phyloP scores from a whole-genome alignment of 2,329 filamentous ascomycete species.

The Penicillium verrucosum region DNA sequence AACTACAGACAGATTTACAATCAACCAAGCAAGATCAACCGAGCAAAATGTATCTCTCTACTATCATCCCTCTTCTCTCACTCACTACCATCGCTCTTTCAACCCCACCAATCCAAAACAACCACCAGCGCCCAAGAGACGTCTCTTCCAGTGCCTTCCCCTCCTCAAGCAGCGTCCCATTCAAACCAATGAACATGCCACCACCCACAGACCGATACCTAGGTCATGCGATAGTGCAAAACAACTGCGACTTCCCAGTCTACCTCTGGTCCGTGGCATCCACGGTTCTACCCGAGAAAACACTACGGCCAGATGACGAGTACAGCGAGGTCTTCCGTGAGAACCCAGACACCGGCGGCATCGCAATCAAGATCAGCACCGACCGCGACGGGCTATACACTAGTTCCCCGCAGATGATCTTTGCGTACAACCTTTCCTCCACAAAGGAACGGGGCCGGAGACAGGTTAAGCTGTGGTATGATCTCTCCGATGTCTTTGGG shows the following conservation, averaged over 20 bases:
- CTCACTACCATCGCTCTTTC: slow-evolving; percentile 10
- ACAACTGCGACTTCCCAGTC: slow-evolving; percentile 33
- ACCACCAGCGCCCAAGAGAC: neutral
- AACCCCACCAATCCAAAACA: neutral
- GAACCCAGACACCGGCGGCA: slow-evolving; percentile 37
- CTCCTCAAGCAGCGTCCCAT: neutral
- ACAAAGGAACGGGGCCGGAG: neutral
- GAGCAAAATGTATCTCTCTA: slow-evolving; percentile 11
- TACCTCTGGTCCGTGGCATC: slow-evolving; percentile 41
- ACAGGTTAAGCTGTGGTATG: slow-evolving; percentile 37
- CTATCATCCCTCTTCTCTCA: slow-evolving; percentile 4
- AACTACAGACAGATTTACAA: neutral
- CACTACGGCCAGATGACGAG: slow-evolving; percentile 19
- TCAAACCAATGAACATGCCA: neutral
- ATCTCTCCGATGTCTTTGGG: slow-evolving; percentile 46
- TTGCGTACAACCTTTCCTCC: slow-evolving; percentile 41
- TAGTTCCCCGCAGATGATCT: slow-evolving; percentile 39
- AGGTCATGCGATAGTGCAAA: slow-evolving; percentile 35
- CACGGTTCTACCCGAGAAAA: slow-evolving; percentile 20
- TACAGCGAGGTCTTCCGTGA: slow-evolving; percentile 39
- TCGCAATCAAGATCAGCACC: slow-evolving; percentile 44
- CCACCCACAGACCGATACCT: slow-evolving; percentile 6
- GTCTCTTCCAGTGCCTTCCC: slow-evolving; percentile 5
- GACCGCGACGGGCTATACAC: slow-evolving; percentile 32
- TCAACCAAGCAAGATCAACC: neutral